Evolutionary conservation across 345 rosid genomes (phyloP), one percentile per base, ranked within the genome.

Genomic region (Hypericum perforatum): DNA sequence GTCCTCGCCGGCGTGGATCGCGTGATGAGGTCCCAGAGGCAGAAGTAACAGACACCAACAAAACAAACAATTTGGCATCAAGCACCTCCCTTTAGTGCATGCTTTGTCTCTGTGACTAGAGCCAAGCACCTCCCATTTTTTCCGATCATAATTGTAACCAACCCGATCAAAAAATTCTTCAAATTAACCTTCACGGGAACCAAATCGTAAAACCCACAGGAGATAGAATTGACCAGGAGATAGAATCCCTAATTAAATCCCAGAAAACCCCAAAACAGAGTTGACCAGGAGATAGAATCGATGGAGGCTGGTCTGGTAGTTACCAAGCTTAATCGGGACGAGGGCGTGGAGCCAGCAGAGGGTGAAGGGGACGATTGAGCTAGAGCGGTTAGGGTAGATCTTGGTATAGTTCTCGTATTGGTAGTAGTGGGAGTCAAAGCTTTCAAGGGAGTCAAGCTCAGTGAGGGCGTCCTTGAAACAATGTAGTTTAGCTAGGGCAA

Each of bases 321-420:
- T 72, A 8, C 81, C 86, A 7, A 80, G 50, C 63, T 81, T 91
- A 9, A 73, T 61, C 0, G 90, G 96, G 11, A 88, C 49, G 46
- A 87, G 60, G 37, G 90, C 87, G 39, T 83, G 72, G 43, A 92
- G 76, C 90, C 90, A 92, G 43, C 97, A 85, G 16, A 92, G 75
- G 38, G 77, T 63, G 78, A 92, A 92, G 37, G 98, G 98, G 12
- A 88, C 82, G 95, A 92, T 85, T 36, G 98, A 92, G n/a, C 98
- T 97, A 2, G 64, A 63, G 42, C 89, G 78, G 60, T 70, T 71
- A 0, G 80, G 82, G 70, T 88, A 88, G 32, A 77, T 53, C 39
- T 75, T 67, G 5, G 96, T 96, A 59, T 81, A 82, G 7, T 94
- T 70, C 53, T 88, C 90, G 64, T 85, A 92, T 54, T 59, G 66